phyloP scores from a whole-genome alignment of 306 rosid genomes.

The Glycine latifolia region DNA sequence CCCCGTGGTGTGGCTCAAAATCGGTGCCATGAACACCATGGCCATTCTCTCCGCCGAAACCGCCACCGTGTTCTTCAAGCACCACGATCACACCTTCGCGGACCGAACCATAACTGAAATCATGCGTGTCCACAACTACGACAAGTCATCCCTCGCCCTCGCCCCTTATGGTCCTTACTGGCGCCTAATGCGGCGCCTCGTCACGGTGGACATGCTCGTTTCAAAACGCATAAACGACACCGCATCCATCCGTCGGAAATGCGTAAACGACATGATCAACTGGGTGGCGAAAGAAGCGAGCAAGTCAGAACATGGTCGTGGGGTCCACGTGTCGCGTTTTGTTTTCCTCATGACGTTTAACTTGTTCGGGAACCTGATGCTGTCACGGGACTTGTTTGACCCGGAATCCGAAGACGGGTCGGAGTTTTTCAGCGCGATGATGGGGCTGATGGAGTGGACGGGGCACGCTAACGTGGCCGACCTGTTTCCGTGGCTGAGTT shows the following conservation, averaged over 20 bases:
- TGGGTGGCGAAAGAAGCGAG: conserved; percentile 64
- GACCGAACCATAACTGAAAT: conserved; percentile 61
- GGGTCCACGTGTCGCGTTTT: conserved; percentile 60
- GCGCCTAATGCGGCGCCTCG: conserved; percentile 69
- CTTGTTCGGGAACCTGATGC: conserved; percentile 65
- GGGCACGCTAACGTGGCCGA: conserved; percentile 60
- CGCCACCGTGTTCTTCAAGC: conserved; percentile 60
- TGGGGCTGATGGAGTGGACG: conserved; percentile 59
- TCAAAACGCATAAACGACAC: conserved; percentile 63
- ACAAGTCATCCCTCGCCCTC: conserved; percentile 63
- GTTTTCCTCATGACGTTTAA: conserved; percentile 67
- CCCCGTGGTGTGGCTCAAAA: conserved; percentile 62
- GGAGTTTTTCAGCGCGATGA: conserved; percentile 60
- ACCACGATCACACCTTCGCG: conserved; percentile 64
- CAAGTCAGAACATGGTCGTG: not conserved
- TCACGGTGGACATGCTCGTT: conserved; percentile 66
- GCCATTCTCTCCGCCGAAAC: conserved; percentile 59
- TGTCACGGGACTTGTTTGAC: conserved; percentile 61
- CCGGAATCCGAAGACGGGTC: conserved; percentile 54
- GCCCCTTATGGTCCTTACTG: conserved; percentile 75
- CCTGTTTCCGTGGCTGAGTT: conserved; percentile 59
- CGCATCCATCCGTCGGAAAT: conserved; percentile 47
- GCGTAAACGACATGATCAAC: conserved; percentile 55
- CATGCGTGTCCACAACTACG: conserved; percentile 59
- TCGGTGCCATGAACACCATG: conserved; percentile 69